These are phyloP conservation scores for Globisporangium canariense DNA, from an alignment of 352 stramenopile genomes.

Conservation along the genomic window DNA sequence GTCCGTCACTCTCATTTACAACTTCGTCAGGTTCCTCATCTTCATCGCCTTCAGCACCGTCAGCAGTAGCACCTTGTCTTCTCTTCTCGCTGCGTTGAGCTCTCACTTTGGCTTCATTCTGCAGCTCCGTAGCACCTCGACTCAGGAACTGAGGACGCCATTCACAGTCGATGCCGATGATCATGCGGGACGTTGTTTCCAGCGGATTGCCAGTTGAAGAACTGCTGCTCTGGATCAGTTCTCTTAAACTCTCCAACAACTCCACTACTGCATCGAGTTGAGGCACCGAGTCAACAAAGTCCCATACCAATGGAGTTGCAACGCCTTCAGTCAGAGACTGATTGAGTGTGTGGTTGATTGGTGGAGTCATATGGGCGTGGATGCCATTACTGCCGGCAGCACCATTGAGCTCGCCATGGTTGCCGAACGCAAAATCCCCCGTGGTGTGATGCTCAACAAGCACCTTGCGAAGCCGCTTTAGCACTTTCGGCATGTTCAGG, in stretches of 20 bases:
- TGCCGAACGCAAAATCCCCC: neutral
- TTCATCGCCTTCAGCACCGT: conserved; percentile 7
- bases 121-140: conserved; percentile 13
- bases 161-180: conserved; percentile 64
- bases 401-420: neutral
- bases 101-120: conserved; percentile 5
- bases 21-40: conserved; percentile 11
- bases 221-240: conserved; percentile 7
- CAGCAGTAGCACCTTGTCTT: neutral
- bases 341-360: conserved; percentile 30
- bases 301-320: conserved; percentile 23
- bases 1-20: conserved; percentile 19
- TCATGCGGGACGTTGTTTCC: conserved; percentile 14
- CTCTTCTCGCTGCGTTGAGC: neutral
- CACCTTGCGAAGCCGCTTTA: conserved; percentile 48
- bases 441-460: neutral
- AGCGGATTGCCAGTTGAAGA: conserved; percentile 2
- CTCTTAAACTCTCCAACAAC: conserved; percentile 11
- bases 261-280: conserved; percentile 26
- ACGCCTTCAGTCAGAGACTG: conserved; percentile 3
- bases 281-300: conserved; percentile 26
- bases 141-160: conserved; percentile 51
- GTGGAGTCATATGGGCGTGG: neutral
- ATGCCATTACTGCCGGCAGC: neutral
- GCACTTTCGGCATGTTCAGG: conserved; percentile 45